Percentiles rank a stretch among this genome's conserved stretches.
These are phyloP conservation scores for Lasiodiplodia citricola DNA, from an alignment of 2,329 filamentous ascomycete genomes.

Conservation along the genomic window DNA sequence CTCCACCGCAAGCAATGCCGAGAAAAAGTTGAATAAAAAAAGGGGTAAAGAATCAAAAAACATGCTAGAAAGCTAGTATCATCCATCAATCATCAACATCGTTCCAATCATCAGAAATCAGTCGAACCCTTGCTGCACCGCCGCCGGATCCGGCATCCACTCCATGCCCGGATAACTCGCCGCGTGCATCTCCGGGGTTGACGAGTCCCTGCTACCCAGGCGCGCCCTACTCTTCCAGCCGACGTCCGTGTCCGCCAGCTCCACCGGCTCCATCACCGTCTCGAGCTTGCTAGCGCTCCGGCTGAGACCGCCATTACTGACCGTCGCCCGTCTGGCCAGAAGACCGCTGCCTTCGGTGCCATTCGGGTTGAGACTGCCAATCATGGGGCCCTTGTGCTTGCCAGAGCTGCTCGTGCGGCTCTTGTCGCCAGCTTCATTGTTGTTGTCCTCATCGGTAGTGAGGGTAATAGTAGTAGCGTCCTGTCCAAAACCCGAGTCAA, in stretches of 20 bases:
- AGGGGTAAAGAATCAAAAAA: background rate
- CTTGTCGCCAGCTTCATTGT: background rate
- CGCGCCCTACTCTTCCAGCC: background rate
- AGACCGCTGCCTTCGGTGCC: background rate
- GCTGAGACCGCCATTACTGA: background rate
- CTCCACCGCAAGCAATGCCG: background rate
- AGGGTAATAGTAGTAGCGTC: background rate
- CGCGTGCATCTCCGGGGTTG: constrained; percentile 63
- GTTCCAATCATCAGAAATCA: background rate
- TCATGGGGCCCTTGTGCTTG: background rate
- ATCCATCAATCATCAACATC: background rate
- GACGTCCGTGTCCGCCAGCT: constrained; percentile 23
- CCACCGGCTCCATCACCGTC: constrained; percentile 20
- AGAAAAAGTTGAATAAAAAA: background rate
- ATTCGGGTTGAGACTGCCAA: too few relatives aligned
- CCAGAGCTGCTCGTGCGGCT: background rate
- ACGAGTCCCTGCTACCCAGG: background rate
- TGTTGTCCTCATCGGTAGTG: background rate
- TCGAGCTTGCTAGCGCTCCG: constrained; percentile 4
- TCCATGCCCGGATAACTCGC: constrained; percentile 74
- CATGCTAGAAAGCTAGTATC: background rate
- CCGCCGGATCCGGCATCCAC: constrained; percentile 61
- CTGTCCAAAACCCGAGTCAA: constrained; percentile 6
- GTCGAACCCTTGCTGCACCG: background rate
- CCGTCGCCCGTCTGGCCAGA: background rate